Base-by-base conservation (phyloP, 805 yeast species). In the Ogataea chonburiensis region DNA sequence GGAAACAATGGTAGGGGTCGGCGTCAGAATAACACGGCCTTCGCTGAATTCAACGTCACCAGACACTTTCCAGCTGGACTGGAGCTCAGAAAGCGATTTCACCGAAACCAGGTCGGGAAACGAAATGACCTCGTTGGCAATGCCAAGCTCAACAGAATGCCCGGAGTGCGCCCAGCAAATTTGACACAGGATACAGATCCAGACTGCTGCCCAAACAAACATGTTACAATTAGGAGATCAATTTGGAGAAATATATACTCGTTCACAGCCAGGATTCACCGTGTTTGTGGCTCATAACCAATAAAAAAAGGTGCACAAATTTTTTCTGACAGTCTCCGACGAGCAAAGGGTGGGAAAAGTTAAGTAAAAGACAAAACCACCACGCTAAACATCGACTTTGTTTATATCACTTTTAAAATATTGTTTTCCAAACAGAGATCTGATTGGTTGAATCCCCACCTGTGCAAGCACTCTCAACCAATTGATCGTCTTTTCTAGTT, bases 1-100 rank as follows among this genome's bases (percentile, higher is more conserved):
- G 7, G 58, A 40, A 1, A 55, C 43, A 8, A 53, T 48, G 5
- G 17, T 15, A 2, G 64, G 61, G 14, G 55, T 57, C 5, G 79
- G 77, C 2, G 81, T 75, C 35, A 76, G 44, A 7, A 77, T 50
- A 11, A 78, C 48, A 32, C 86, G 64, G 4, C 85, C 85, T 33
- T 71, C 73, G 22, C 66, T 65, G 24, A 75, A 60, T 5, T 42
- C 44, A 5, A 74, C 60, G 24, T 57, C 55, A 2, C 67, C 78
- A 17, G 43, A 42, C 7, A 61, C 45, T 5, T 52, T 51, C 76
- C 80, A 78, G 34, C 53, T 63, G n/a, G 61, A 61, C 52, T 27
- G 82, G 79, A 60, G 18, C 18, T 53, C 54, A 16, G 45, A 47
- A 5, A 49, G 20, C 9, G 53, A 37, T 10, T 46, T 24, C 9